A percentile compares a stretch with the other conserved stretches of the same genome.
Evolutionary conservation across 1,284 basidiomycete genomes (phyloP).

Genomic region (Ustilago curta): DNA sequence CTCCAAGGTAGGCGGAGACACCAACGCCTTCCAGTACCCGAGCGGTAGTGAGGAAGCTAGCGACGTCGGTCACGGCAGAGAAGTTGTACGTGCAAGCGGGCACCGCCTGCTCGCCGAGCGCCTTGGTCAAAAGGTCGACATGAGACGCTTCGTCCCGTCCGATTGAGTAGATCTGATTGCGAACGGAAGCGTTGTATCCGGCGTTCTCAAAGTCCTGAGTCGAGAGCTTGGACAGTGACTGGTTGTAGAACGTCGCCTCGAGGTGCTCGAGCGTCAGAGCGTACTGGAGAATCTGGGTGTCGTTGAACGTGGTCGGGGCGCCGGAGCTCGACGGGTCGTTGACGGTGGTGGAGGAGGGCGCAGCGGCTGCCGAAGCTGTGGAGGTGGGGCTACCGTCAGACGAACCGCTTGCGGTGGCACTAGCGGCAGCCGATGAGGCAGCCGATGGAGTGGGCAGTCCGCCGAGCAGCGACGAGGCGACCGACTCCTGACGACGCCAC

Average conservation of each 20-base stretch:
- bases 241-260: constrained; percentile 56
- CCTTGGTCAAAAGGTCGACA: constrained; percentile 33
- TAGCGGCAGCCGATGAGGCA: neutral
- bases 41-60: constrained; percentile 52
- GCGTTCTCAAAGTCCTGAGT: constrained; percentile 34
- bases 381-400: neutral
- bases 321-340: constrained; percentile 6
- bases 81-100: constrained; percentile 53
- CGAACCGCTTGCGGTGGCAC: neutral
- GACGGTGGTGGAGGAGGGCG: neutral
- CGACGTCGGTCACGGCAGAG: constrained; percentile 32
- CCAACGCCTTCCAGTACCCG: constrained; percentile 55
- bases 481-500: constrained; percentile 14
- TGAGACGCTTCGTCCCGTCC: constrained; percentile 47
- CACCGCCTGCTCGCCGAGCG: constrained; percentile 38
- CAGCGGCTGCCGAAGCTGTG: neutral
- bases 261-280: constrained; percentile 62
- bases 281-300: constrained; percentile 56
- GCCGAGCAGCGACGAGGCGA: neutral
- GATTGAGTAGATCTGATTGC: constrained; percentile 53
- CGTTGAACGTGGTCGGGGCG: constrained; percentile 27
- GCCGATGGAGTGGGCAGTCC: constrained; percentile 16
- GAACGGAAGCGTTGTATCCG: constrained; percentile 45
- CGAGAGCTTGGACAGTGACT: constrained; percentile 43
- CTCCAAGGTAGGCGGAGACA: constrained; percentile 39